phyloP scores from a whole-genome alignment of 768 basidiomycete genomes.

The Lactarius sanguifluus region DNA sequence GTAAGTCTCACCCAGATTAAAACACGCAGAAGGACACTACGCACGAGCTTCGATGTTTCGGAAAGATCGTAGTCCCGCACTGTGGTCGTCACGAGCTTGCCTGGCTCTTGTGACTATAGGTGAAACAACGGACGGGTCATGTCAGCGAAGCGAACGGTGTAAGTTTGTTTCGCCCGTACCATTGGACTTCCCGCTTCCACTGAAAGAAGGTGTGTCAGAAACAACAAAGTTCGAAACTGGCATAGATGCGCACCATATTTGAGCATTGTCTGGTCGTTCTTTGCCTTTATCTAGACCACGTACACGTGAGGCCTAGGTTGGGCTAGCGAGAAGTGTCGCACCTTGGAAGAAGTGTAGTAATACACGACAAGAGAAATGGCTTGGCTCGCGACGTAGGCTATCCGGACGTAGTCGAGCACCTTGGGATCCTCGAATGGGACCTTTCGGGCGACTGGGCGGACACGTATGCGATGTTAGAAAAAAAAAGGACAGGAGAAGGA shows the following conservation, averaged over 20 bases:
- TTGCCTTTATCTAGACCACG: constrained; percentile 72
- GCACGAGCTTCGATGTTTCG: constrained; percentile 79
- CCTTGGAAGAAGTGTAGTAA: constrained; percentile 76
- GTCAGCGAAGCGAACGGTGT: not conserved
- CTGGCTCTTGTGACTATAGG: constrained; percentile 58
- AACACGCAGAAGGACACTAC: constrained; percentile 40
- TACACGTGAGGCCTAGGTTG: constrained; percentile 9
- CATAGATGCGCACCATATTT: constrained; percentile 76
- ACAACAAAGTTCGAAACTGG: not conserved
- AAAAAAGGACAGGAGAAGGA: not conserved
- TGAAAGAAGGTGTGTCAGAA: constrained; percentile 35
- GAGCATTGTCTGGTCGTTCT: constrained; percentile 94
- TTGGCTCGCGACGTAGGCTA: constrained; percentile 79
- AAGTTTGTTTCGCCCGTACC: constrained; percentile 41
- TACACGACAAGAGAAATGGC: constrained; percentile 68
- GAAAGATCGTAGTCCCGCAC: constrained; percentile 90
- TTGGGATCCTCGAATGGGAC: constrained; percentile 89
- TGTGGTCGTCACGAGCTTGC: constrained; percentile 85
- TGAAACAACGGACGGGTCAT: constrained; percentile 11
- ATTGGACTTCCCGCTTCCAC: constrained; percentile 77
- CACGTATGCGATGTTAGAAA: constrained; percentile 23
- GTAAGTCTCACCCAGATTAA: constrained; percentile 28
- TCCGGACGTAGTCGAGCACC: constrained; percentile 76
- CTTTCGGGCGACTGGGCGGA: constrained; percentile 73
- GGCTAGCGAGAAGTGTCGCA: constrained; percentile 37